Conservation (phyloP, 2,329 filamentous ascomycete species). For the Exserohilum rostratum region DNA sequence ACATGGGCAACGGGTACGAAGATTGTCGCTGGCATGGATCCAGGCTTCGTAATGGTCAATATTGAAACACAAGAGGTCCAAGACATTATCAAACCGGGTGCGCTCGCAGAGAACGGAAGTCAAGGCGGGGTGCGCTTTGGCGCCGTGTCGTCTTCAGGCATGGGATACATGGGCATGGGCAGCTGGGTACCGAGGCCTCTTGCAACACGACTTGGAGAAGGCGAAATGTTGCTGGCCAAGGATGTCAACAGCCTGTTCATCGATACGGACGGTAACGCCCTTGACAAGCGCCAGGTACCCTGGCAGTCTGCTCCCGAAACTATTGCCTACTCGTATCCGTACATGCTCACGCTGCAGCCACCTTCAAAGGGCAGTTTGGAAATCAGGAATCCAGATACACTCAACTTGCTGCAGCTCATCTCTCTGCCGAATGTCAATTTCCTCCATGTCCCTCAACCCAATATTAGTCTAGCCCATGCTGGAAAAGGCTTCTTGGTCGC, state of each 20-base stretch:
- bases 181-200: slow-evolving; percentile 91
- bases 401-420: slow-evolving; percentile 88
- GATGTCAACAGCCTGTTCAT: slow-evolving; percentile 96
- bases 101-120: slow-evolving; percentile 68
- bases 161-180: slow-evolving; percentile 96
- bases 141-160: slow-evolving; percentile 80
- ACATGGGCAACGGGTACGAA: slow-evolving; percentile 90
- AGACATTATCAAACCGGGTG: slow-evolving; percentile 79
- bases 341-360: slow-evolving; percentile 84
- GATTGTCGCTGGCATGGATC: slow-evolving; percentile 87
- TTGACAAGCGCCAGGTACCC: slow-evolving; percentile 87
- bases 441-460: slow-evolving; percentile 90
- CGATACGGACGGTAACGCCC: slow-evolving; percentile 77
- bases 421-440: slow-evolving; percentile 80
- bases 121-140: slow-evolving; percentile 78
- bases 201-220: slow-evolving; percentile 79
- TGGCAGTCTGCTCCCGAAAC: slow-evolving; percentile 88
- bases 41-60: slow-evolving; percentile 89
- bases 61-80: slow-evolving; percentile 74
- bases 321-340: slow-evolving; percentile 96
- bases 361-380: slow-evolving; percentile 84
- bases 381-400: slow-evolving; percentile 88
- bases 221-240: slow-evolving; percentile 91
- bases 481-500: slow-evolving; percentile 94
- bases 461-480: slow-evolving; percentile 90